Evolutionary conservation across 2,329 filamentous ascomycete genomes (phyloP).

Genomic region (Ascomycota sp.): DNA sequence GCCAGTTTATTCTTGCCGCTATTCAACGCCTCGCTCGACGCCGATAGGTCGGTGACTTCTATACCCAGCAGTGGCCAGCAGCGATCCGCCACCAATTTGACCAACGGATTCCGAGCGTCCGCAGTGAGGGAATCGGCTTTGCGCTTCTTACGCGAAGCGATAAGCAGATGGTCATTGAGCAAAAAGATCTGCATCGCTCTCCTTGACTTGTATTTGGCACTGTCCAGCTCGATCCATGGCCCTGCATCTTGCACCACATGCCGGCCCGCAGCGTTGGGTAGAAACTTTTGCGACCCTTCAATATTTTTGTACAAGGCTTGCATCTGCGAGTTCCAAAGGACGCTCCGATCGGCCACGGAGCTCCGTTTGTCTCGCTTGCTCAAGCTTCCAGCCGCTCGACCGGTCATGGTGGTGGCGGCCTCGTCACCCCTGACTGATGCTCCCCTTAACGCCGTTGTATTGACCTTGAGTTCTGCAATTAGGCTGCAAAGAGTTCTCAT

Average conservation of each 20-base stretch:
- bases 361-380: conserved; percentile 68
- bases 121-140: conserved; percentile 45
- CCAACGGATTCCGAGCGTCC: conserved; percentile 30
- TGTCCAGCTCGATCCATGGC: conserved; percentile 89
- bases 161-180: conserved; percentile 80
- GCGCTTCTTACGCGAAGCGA: conserved; percentile 85
- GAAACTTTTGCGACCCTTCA: conserved; percentile 93
- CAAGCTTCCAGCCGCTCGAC: conserved; percentile 29
- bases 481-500: conserved; percentile 80
- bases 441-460: conserved; percentile 44
- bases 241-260: conserved; percentile 88
- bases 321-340: conserved; percentile 49
- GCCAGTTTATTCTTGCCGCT: conserved; percentile 40
- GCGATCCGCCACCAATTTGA: conserved; percentile 76
- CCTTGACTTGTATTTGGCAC: conserved; percentile 87
- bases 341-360: conserved; percentile 55
- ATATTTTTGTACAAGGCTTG: conserved; percentile 79
- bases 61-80: conserved; percentile 91
- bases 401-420: conserved; percentile 27
- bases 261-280: conserved; percentile 75
- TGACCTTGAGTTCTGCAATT: conserved; percentile 79
- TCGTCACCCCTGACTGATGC: conserved; percentile 32
- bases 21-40: conserved; percentile 34
- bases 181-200: conserved; percentile 80
- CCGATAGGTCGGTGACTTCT: conserved; percentile 74